Conservation (phyloP, 208 protist genomes). For the Herpetomonas muscarum region DNA sequence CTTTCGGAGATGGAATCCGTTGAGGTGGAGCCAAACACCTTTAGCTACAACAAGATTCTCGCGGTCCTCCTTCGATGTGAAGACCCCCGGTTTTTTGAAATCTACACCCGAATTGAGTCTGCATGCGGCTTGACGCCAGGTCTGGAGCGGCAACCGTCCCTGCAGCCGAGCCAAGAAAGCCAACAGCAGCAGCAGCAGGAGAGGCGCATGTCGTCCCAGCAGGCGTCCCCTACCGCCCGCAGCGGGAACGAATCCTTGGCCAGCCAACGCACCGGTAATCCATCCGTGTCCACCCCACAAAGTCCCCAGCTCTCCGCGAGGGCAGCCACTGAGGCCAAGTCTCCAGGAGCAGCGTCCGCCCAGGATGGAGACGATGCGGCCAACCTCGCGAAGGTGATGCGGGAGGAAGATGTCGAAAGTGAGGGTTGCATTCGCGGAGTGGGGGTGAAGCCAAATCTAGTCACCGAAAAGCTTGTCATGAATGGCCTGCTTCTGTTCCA, state of each 20-base stretch:
- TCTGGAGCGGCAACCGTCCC: too few relatives aligned
- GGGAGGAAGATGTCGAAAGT: conserved; percentile 31
- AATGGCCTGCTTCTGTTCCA: conserved; percentile 39
- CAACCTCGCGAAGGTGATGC: conserved; percentile 49
- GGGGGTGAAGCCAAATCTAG: conserved; percentile 57
- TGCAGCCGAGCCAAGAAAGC: too few relatives aligned
- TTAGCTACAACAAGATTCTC: conserved; percentile 83
- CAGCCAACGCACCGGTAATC: too few relatives aligned
- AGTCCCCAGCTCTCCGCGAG: too few relatives aligned
- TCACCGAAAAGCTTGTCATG: conserved; percentile 73
- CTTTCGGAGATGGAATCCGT: conserved; percentile 79
- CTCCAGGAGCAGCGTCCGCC: background rate
- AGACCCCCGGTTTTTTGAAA: conserved; percentile 62
- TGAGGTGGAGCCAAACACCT: conserved; percentile 77
- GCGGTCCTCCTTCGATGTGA: conserved; percentile 52
- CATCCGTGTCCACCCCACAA: too few relatives aligned
- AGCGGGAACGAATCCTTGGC: too few relatives aligned
- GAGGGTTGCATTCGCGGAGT: conserved; percentile 48
- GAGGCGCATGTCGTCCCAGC: too few relatives aligned
- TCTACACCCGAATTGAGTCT: conserved; percentile 29
- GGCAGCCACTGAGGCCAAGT: too few relatives aligned
- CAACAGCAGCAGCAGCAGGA: too few relatives aligned
- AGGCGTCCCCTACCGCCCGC: too few relatives aligned
- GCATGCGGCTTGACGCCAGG: conserved; percentile 10
- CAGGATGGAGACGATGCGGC: conserved; percentile 1